These are phyloP conservation scores for Sporisorium exsertum DNA, from an alignment of 1,284 basidiomycete species.

Conservation along the genomic window DNA sequence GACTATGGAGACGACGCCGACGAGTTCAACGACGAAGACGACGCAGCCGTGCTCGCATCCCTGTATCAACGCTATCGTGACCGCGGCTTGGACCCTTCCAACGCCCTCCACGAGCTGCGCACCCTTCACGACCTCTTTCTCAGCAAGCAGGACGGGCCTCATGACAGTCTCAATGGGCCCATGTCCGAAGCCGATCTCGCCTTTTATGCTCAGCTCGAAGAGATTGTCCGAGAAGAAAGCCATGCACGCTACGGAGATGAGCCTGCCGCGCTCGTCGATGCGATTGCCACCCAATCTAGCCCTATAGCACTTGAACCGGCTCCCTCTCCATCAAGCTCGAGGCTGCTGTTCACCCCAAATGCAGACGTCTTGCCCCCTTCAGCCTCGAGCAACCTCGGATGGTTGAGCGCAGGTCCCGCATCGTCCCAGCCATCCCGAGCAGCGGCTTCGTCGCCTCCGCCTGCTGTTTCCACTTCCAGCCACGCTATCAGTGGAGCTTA, in stretches of 20 bases:
- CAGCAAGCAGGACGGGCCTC: conserved; percentile 51
- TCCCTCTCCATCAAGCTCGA: conserved; percentile 7
- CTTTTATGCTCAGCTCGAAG: conserved; percentile 59
- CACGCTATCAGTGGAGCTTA: conserved; percentile 33
- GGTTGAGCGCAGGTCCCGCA: conserved; percentile 43
- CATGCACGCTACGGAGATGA: conserved; percentile 49
- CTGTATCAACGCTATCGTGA: conserved; percentile 57
- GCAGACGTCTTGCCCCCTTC: conserved; percentile 8
- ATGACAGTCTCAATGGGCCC: conserved; percentile 32
- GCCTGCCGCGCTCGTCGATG: conserved; percentile 11
- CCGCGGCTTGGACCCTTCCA: conserved; percentile 58
- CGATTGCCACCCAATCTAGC: neutral
- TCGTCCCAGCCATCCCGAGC: conserved; percentile 8
- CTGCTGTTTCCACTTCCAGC: conserved; percentile 2
- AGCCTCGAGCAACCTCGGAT: conserved; percentile 35
- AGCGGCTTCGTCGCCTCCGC: conserved; percentile 5
- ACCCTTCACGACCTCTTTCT: conserved; percentile 60
- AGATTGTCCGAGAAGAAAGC: conserved; percentile 57
- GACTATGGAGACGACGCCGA: conserved; percentile 23
- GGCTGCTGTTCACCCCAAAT: conserved; percentile 5
- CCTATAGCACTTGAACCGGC: conserved; percentile 1
- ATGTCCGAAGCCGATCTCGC: conserved; percentile 55
- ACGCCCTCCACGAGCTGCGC: conserved; percentile 57
- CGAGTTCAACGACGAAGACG: conserved; percentile 36
- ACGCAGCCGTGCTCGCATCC: conserved; percentile 46